Evolutionary conservation across 495 filamentous ascomycete species (phyloP), one percentile per base, ranked within the genome.

Genomic region (Pyrenula aspistea): DNA sequence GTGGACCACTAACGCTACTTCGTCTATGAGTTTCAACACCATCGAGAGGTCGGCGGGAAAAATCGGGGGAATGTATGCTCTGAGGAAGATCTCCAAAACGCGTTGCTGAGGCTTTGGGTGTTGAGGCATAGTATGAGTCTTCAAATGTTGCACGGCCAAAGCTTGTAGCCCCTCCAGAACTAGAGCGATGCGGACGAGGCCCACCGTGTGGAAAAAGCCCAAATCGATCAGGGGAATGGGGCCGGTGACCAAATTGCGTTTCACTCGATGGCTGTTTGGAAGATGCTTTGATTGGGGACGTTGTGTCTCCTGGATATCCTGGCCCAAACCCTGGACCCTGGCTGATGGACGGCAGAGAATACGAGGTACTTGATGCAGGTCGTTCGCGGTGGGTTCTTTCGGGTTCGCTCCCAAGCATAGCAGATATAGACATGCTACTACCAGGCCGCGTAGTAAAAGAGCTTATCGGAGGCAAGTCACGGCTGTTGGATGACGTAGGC

Each of bases 361-460:
- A 84, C 25, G 80, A 77, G 10, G 76, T 68, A 22, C 70, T 67
- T 24, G 73, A 67, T 24, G 72, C 67, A 50, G 77, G 66, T 10
- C 69, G 67, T 59, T 87, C 80, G 54, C 80, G 74, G 19, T 79
- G 68, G 42, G 85, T 80, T n/a, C 82, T 81, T 51, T 85, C 85
- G 21, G 77, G 63, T 55, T 80, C 80, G 12, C 73, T 69, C 53
- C 78, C 83, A 52, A 98, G 81, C 79, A 98, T 89, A 21, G 93
- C 88, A 10, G 89, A 93, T 63, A 98, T 98, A 21, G 93, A 95
- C 93, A 98, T 97, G 73, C 86, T 87, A 69, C 86, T 86, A 12
- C 83, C 82, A 10, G 78, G 78, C 47, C 82, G 78, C 15, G 31
- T 42, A 66, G 78, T 72, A 25, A 69, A 63, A 49, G 75, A 65